Base-by-base conservation (phyloP, 2,329 filamentous ascomycete species). In the Claviceps africana region DNA sequence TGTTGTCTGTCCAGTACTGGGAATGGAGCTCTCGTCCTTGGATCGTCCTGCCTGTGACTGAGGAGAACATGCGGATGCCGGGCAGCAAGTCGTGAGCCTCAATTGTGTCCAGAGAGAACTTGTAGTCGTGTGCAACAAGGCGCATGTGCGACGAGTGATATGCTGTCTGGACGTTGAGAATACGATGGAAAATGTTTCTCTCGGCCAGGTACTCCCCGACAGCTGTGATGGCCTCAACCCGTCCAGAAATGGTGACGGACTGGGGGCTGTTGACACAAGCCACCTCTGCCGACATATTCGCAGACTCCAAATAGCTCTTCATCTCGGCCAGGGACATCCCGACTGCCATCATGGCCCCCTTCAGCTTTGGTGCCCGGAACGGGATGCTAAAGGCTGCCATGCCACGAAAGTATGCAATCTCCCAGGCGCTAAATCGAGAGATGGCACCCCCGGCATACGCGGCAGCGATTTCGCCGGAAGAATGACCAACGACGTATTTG, bases 101-200 rank as follows among this genome's bases (percentile, higher is more conserved):
- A 17, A 70, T 54, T 3, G 54, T 48, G 6, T 47, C 37, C 8
- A 72, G 55, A 6, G 58, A 55, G 2, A 59, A 55, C 7, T 55
- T 54, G 53, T 74, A 74, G n/a, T 64, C 62, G 0, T 63, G 57
- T 37, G 65, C 64, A 4, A 72, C 62, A 1, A 63, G 53, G 21
- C 58, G 59, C 72, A 75, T 74, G 30, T 74, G 69, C 1, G 63
- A 62, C 1, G 72, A 74, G 53, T 75, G 72, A 44, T 75, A 75
- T 1, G 72, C 70, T 3, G 65, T 61, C 6, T 63, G 59, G 13
- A 74, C 68, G 2, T 63, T 56, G 8, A 74, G 61, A 1, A 67
- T 53, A 4, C 64, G 65, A 47, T 63, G 62, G 42, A 69, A 69
- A 6, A 73, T 55, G 0, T 55, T 60, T 37, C 58, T 63, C 0